Evolutionary conservation across 352 stramenopile genomes (phyloP), one percentile per base, ranked within the genome.

Genomic region (Globisporangium camurandrum): DNA sequence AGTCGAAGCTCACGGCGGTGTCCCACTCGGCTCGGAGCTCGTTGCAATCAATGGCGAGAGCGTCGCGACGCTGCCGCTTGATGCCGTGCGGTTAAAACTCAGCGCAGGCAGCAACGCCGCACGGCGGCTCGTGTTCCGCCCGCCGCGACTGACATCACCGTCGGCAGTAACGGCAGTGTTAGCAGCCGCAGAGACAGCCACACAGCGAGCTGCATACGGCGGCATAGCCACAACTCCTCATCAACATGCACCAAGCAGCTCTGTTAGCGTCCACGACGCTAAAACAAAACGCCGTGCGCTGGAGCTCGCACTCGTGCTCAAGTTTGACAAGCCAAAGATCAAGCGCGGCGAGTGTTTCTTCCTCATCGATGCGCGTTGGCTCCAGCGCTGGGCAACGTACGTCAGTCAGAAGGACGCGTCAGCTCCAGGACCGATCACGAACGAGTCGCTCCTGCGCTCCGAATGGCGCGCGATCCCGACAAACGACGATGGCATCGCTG

Each of bases 281-380:
- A 36, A 81, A 11, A 62, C 71, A 19, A 76, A 84, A 42, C 81
- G 81, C 27, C 71, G 81, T 5, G 75, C 79, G 40, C 48, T 86
- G 19, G 81, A 92, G 55, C 57, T 92, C 19, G 60, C 54, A 3
- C 56, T 89, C 24, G 57, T 88, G 17, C 69, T 89, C 51, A 71
- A 75, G 56, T 59, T 86, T 26, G 81, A 92, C 54, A 70, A 61
- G 53, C 57, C 56, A 5, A 60, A 60, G 41, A 59, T 89, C 49
- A 66, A 66, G 42, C 71, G 75, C 41, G 62, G 69, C 2, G 81
- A 92, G 58, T 88, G 74, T 64, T 92, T 77, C 77, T 82, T 88
- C 54, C 55, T 84, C 8, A 54, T 92, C 24, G 68, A 88, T 49
- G 56, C 69, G 2, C 54, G 71, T 20, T 89, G 81, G 81, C 85